Evolutionary conservation across 192 early-diverging fungal species (phyloP).

Genomic region (Linnemannia exigua): DNA sequence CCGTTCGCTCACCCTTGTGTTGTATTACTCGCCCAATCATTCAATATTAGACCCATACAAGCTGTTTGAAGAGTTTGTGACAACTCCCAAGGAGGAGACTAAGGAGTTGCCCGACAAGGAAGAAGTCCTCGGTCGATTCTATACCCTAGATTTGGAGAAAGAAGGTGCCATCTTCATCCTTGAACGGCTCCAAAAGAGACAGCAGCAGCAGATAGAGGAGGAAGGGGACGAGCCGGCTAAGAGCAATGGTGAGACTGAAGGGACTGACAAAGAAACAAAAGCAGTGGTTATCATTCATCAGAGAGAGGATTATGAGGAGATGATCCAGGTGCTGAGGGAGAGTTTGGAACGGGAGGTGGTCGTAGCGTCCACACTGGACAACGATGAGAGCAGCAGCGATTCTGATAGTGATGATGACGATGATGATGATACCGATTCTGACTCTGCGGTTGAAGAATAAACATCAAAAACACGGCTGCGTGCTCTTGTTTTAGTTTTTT

Average conservation of each 20-base stretch:
- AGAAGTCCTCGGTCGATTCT: constrained; percentile 43
- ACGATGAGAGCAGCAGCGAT: constrained; percentile 18
- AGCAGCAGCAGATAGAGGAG: constrained; percentile 1
- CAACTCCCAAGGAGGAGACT: constrained; percentile 1
- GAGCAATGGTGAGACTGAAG: neutral
- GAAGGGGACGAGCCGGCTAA: neutral
- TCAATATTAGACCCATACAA: constrained; percentile 41
- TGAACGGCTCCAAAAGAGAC: constrained; percentile 29
- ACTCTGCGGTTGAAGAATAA: neutral
- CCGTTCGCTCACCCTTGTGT: neutral
- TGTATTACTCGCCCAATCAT: neutral
- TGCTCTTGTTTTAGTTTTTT: neutral
- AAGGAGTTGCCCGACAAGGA: constrained; percentile 35
- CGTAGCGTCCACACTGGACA: constrained; percentile 15
- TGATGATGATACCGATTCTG: constrained; percentile 3
- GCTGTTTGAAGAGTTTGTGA: constrained; percentile 46
- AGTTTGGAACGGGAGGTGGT: constrained; percentile 51
- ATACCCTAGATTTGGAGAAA: constrained; percentile 52
- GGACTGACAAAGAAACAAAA: neutral
- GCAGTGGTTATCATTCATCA: neutral
- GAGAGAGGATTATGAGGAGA: constrained; percentile 37
- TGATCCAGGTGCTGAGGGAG: constrained; percentile 33
- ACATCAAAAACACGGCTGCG: neutral
- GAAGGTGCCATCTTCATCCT: constrained; percentile 47
- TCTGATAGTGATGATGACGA: constrained; percentile 25